Percentiles rank a stretch among this genome's conserved stretches.
phyloP scores from a whole-genome alignment of 1,139 yeast genomes.

The Taphrina sp. region DNA sequence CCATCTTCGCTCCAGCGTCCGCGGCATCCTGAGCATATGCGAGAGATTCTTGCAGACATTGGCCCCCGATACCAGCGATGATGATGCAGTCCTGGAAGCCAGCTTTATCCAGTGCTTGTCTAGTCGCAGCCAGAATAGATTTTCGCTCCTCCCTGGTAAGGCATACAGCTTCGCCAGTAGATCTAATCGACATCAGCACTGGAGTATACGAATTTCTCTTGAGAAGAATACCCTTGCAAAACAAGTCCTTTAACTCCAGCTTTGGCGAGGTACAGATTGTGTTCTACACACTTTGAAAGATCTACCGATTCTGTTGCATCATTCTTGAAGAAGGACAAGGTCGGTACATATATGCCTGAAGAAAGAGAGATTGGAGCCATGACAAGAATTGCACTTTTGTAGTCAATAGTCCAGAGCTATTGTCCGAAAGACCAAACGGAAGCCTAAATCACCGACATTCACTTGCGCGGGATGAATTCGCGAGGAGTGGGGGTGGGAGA shows the following conservation, averaged over 20 bases:
- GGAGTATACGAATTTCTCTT: not conserved
- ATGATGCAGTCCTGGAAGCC: conserved; percentile 45
- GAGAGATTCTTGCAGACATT: conserved; percentile 48
- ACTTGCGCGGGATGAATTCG: too few relatives aligned
- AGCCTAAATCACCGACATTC: too few relatives aligned
- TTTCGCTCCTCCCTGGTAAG: conserved; percentile 50
- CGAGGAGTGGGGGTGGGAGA: too few relatives aligned
- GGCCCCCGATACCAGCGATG: conserved; percentile 51
- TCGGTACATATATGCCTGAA: too few relatives aligned
- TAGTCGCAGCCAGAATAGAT: conserved; percentile 44
- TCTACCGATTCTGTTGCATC: conserved; percentile 47
- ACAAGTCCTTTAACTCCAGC: conserved; percentile 53
- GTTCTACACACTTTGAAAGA: conserved; percentile 49
- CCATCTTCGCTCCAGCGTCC: conserved; percentile 50
- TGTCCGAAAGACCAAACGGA: too few relatives aligned
- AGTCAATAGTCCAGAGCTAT: too few relatives aligned
- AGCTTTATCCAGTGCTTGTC: conserved; percentile 45
- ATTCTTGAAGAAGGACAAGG: conserved; percentile 52
- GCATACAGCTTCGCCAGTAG: conserved; percentile 42
- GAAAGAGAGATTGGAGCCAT: too few relatives aligned
- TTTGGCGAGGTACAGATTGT: conserved; percentile 48
- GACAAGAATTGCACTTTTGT: too few relatives aligned
- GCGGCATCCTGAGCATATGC: conserved; percentile 47
- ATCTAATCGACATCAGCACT: not conserved
- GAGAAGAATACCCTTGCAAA: conserved; percentile 46